Base-by-base conservation (phyloP, 306 rosid species). In the Potentilla sterilis region DNA sequence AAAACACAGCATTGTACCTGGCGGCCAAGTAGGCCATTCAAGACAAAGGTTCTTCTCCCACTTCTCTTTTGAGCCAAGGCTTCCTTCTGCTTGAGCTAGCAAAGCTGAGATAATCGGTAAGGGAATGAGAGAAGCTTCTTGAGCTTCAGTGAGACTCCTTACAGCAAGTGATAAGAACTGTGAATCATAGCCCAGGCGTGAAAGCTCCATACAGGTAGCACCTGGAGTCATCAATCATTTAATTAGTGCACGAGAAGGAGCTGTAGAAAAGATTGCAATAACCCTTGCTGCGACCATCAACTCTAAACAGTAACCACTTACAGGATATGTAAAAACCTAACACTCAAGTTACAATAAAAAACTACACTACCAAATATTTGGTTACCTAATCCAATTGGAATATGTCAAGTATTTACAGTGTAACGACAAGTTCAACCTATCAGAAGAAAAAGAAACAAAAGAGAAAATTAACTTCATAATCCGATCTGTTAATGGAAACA, bases 11-110 rank as follows among this genome's bases (percentile, higher is more conserved):
- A 82, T 74, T 95, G 75, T 85, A 93, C 98, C 98, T 90, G 96
- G 87, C 32, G 98, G 91, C 98, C 97, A 94, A 72, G 87, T 78
- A 69, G 55, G 65, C 98, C 98, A 94, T 85, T 94, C 98, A 21
- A 80, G 82, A 76, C 84, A 79, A 70, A 94, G 90, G 80, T 78
- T 84, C 75, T 76, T 85, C 84, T 78, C 87, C 98, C 98, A 94
- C 21, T 85, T 88, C 65, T 88, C 96, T 84, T 86, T 94, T 54
- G 87, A 83, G 71, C 96, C 93, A 28, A 92, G 93, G 81, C 97
- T 87, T 77, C 96, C 98, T 81, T 85, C 90, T 43, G 92, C 98
- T 83, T 90, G 98, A 77, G 95, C 98, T 68, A 90, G 80, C 78
- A 88, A 73, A 51, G 83, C 61, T 16, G 93, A 86, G 76, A 86